Conservation (phyloP, 1,139 yeast species). For the Suhomyces terraborum region DNA sequence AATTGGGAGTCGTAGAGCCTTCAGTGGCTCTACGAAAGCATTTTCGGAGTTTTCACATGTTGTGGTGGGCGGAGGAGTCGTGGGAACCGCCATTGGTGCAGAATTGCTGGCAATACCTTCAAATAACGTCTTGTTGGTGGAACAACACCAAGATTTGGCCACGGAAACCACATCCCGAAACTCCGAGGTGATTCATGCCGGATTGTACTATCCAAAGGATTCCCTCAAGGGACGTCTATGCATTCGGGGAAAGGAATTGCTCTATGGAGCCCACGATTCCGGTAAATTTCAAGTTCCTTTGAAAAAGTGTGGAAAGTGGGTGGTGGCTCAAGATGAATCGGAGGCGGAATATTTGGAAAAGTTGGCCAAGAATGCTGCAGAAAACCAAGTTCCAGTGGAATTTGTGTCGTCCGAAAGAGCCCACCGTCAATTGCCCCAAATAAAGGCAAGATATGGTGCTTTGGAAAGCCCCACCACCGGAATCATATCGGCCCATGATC, state of each 20-base stretch:
- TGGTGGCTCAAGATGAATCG: slow-evolving; percentile 73
- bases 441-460: slow-evolving; percentile 61
- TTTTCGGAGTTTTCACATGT: slow-evolving; percentile 70
- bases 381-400: slow-evolving; percentile 59
- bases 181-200: slow-evolving; percentile 93
- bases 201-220: slow-evolving; percentile 73
- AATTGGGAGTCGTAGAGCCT: background rate
- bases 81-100: slow-evolving; percentile 81
- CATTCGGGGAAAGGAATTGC: slow-evolving; percentile 67
- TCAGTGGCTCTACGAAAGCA: background rate
- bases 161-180: slow-evolving; percentile 83
- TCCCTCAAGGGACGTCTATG: slow-evolving; percentile 71
- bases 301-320: slow-evolving; percentile 78
- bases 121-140: slow-evolving; percentile 63
- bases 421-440: slow-evolving; percentile 58
- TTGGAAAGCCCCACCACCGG: slow-evolving; percentile 85
- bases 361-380: slow-evolving; percentile 51
- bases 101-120: slow-evolving; percentile 51
- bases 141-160: slow-evolving; percentile 66
- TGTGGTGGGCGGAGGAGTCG: slow-evolving; percentile 85
- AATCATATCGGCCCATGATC: slow-evolving; percentile 77
- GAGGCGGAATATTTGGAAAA: slow-evolving; percentile 62
- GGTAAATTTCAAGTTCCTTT: slow-evolving; percentile 53
- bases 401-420: slow-evolving; percentile 52
- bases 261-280: slow-evolving; percentile 53